Conservation (phyloP, 805 yeast species). For the Pichia cabralensis region DNA sequence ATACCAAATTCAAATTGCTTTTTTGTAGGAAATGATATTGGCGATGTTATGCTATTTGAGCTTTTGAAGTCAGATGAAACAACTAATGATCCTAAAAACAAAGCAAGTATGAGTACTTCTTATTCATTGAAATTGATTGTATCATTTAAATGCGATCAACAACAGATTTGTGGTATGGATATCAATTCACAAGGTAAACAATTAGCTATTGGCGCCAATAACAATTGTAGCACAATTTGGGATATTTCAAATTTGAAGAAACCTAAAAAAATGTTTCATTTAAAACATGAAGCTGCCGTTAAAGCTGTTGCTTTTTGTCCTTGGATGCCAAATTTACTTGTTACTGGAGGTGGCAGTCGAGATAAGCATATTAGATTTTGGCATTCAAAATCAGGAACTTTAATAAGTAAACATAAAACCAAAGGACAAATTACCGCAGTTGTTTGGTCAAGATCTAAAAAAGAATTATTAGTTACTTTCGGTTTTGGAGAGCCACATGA, state of each 20-base stretch:
- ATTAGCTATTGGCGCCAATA: constrained; percentile 77
- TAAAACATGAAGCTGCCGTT: constrained; percentile 77
- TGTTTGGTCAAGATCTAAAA: constrained; percentile 57
- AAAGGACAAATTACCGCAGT: constrained; percentile 72
- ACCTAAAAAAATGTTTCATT: constrained; percentile 37
- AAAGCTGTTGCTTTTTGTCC: constrained; percentile 89
- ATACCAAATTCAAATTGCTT: constrained; percentile 33
- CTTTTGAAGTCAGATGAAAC: constrained; percentile 6
- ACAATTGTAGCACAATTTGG: constrained; percentile 75
- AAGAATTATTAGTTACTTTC: constrained; percentile 68
- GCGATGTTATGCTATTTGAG: constrained; percentile 41
- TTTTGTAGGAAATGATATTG: constrained; percentile 57
- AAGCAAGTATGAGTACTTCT: constrained; percentile 2
- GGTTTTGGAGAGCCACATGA: constrained; percentile 56
- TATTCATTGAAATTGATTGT: constrained; percentile 12
- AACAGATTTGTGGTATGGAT: constrained; percentile 60
- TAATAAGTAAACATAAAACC: constrained; percentile 46
- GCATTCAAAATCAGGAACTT: constrained; percentile 75
- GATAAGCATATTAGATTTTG: constrained; percentile 78
- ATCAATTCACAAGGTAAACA: constrained; percentile 43
- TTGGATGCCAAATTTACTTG: constrained; percentile 71
- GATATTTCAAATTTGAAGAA: constrained; percentile 33
- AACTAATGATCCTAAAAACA: not conserved
- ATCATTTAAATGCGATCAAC: constrained; percentile 37
- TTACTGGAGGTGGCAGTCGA: constrained; percentile 85